Percentiles rank a stretch among this genome's conserved stretches.
These are phyloP conservation scores for Hypoxylon sp. DNA, from an alignment of 2,329 filamentous ascomycete genomes.

Conservation along the genomic window DNA sequence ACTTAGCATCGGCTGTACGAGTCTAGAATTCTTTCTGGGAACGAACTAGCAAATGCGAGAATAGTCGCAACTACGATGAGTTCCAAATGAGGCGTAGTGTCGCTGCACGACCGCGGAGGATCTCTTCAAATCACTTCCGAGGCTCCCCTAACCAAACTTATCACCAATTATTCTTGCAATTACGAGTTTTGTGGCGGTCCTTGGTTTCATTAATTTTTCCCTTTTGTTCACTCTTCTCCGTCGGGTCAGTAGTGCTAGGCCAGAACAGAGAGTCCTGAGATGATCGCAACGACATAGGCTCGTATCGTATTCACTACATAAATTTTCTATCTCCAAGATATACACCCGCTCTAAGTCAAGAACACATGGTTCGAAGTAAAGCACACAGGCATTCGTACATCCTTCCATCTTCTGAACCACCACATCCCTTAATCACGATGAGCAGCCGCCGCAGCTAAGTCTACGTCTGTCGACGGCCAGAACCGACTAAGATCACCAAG, in stretches of 20 bases:
- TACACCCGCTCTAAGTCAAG: background rate
- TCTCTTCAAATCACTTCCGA: background rate
- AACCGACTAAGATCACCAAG: conserved; percentile 67
- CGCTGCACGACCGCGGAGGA: background rate
- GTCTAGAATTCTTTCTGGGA: conserved; percentile 9
- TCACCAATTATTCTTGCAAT: background rate
- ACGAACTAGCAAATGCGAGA: background rate
- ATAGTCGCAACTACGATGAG: background rate
- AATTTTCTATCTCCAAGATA: background rate
- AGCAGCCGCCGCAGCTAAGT: conserved; percentile 43
- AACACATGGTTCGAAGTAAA: background rate
- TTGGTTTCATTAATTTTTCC: background rate
- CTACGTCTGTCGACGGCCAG: conserved; percentile 60
- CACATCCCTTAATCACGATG: conserved; percentile 36
- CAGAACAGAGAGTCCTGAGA: background rate
- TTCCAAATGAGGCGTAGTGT: background rate
- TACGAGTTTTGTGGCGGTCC: background rate
- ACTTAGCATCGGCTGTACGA: conserved; percentile 14
- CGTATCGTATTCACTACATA: background rate
- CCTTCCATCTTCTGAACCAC: conserved; percentile 3
- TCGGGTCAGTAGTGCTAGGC: background rate
- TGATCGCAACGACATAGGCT: background rate
- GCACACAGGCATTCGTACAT: background rate
- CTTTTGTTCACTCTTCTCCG: background rate
- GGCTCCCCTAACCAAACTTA: background rate